These are phyloP conservation scores for Oxyria digyna DNA, from an alignment of 148 eudicot species.

Conservation along the genomic window DNA sequence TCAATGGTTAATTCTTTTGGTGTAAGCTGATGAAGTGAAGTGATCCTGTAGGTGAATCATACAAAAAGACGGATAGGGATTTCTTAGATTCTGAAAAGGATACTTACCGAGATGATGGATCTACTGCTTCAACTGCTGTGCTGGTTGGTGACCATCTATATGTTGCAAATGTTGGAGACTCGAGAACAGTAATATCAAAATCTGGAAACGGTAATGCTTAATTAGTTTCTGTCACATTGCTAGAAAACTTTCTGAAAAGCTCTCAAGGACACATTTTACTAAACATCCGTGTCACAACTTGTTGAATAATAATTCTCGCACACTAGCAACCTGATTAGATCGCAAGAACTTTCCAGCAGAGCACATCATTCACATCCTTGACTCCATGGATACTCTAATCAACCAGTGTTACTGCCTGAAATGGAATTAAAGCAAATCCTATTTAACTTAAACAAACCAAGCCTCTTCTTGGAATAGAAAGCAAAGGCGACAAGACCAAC, in stretches of 20 bases:
- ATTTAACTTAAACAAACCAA: too few species aligned
- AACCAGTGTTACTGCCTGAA: too few species aligned
- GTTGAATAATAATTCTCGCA: too few species aligned
- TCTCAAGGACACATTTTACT: not conserved
- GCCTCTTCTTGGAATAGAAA: too few species aligned
- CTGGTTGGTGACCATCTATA: slow-evolving; percentile 80
- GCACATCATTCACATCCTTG: too few species aligned
- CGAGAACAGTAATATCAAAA: slow-evolving; percentile 80
- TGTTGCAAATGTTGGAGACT: slow-evolving; percentile 99
- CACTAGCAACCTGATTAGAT: too few species aligned
- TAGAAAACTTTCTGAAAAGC: not conserved
- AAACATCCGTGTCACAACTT: too few species aligned
- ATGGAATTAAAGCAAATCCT: too few species aligned
- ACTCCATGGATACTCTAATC: too few species aligned
- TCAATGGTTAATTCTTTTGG: slow-evolving; percentile 7
- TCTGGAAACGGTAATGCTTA: slow-evolving; percentile 63
- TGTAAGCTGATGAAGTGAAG: slow-evolving; percentile 16
- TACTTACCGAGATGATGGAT: slow-evolving; percentile 86
- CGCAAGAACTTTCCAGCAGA: too few species aligned
- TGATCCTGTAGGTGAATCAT: slow-evolving; percentile 62
- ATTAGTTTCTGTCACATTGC: not conserved
- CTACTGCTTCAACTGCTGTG: slow-evolving; percentile 95
- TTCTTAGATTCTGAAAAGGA: slow-evolving; percentile 93
- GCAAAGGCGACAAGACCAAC: too few species aligned
- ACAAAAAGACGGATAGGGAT: slow-evolving; percentile 66